Evolutionary conservation across 1,284 basidiomycete genomes (phyloP), one percentile per base, ranked within the genome.

Genomic region (Rhodofomes roseus): DNA sequence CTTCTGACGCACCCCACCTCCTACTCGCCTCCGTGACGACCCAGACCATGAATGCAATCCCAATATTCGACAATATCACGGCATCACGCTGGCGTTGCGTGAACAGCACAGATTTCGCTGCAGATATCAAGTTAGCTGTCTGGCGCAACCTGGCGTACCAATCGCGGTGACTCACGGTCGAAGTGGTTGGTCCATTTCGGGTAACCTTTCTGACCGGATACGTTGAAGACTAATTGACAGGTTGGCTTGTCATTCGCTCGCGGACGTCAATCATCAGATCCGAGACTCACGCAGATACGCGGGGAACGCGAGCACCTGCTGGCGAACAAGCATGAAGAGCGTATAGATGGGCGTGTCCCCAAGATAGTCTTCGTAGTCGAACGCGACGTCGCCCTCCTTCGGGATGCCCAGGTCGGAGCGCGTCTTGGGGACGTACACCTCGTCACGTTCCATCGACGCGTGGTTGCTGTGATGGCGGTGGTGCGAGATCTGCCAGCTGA

Each of bases 301-400:
- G 18, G 79, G 82, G 74, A 90, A 93, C 3, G 91, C 92, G 22
- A 90, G 79, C 12, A 92, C 76, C 74, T 95, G 93, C 65, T 82
- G 80, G 18, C 79, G 75, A 55, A 84, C 66, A 44, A 84, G 73
- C 75, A 78, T 80, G 64, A 73, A 78, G 8, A 85, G 69, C 0
- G 83, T 86, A 63, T 81, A 85, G 43, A 87, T 71, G 0, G 84
- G 84, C 1, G 84, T 84, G 59, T 87, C 84, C 44, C 81, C 82
- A 51, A 86, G 76, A 43, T 81, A 71, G 44, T 86, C 83, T 12
- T 82, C 79, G 66, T 80, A 85, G 67, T 85, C 78, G 44, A 82
- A 73, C 22, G 69, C 63, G 16, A 36, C 36, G 22, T 70, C 65
- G n/a, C 61, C 60, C 55, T 76, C 71, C 25, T 74, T 70, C 14